These are phyloP conservation scores for Xerocomellus amylosporus DNA, from an alignment of 768 basidiomycete species.

Conservation along the genomic window DNA sequence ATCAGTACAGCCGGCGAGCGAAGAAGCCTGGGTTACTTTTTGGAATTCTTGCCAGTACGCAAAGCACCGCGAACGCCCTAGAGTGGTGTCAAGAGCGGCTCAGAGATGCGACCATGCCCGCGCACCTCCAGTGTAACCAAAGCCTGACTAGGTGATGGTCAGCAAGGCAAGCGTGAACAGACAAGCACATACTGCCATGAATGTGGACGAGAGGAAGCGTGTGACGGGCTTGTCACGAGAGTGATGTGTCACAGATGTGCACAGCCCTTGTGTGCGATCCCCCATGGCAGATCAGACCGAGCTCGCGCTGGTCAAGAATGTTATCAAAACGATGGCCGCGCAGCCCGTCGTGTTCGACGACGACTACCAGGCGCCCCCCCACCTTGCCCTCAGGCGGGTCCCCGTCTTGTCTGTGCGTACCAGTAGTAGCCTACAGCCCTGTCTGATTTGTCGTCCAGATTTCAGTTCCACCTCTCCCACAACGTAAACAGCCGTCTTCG, in stretches of 20 bases:
- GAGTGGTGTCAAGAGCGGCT: conserved; percentile 3
- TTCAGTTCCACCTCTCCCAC: conserved; percentile 58
- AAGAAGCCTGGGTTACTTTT: conserved; percentile 41
- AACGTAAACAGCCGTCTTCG: conserved; percentile 40
- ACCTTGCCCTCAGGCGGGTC: conserved; percentile 65
- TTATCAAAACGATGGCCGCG: conserved; percentile 58
- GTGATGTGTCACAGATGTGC: conserved; percentile 16
- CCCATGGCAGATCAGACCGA: conserved; percentile 54
- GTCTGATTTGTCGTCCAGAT: conserved; percentile 41
- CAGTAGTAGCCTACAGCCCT: not conserved
- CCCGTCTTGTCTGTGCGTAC: conserved; percentile 61
- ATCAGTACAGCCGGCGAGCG: conserved; percentile 7
- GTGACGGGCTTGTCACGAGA: conserved; percentile 24
- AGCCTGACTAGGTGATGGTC: conserved; percentile 52
- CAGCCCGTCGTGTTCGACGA: conserved; percentile 69
- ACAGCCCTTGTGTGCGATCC: conserved; percentile 24
- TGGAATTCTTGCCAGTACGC: conserved; percentile 90
- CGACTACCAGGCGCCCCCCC: conserved; percentile 73
- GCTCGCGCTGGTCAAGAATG: conserved; percentile 62
- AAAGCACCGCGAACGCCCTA: conserved; percentile 85
- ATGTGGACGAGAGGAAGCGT: conserved; percentile 6
- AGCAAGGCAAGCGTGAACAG: conserved; percentile 3
- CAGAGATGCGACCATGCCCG: not conserved
- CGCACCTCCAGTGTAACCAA: conserved; percentile 59
- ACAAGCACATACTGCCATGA: conserved; percentile 39